phyloP scores from a whole-genome alignment of 164 flowering plant genomes.

The Sedum album region DNA sequence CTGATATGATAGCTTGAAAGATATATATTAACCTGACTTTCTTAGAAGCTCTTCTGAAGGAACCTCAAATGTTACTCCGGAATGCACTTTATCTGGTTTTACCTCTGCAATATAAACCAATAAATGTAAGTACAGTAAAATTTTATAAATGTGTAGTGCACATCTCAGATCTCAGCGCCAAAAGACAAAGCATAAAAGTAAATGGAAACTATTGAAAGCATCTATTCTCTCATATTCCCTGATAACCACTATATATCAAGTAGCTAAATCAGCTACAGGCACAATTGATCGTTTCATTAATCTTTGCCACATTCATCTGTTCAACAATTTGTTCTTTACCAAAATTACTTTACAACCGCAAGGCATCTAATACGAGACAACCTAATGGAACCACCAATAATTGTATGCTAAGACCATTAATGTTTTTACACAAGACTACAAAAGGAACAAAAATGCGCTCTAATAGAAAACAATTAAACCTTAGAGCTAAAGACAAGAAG shows the following conservation, averaged over 20 bases:
- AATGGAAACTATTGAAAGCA: neutral
- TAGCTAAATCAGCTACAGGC: too few relatives aligned
- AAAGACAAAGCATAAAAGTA: too few relatives aligned
- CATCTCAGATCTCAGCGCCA: too few relatives aligned
- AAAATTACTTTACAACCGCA: too few relatives aligned
- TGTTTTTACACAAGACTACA: too few relatives aligned
- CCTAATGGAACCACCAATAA: neutral
- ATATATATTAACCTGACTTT: neutral
- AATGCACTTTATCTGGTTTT: conserved; percentile 52
- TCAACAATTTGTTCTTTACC: too few relatives aligned
- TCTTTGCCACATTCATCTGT: too few relatives aligned
- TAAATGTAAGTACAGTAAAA: neutral
- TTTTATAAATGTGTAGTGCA: neutral
- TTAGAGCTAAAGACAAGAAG: neutral
- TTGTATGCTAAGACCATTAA: neutral
- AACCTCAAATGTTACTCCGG: conserved; percentile 60
- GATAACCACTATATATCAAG: too few relatives aligned
- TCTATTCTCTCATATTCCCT: neutral
- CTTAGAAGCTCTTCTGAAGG: conserved; percentile 57
- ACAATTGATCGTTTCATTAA: too few relatives aligned
- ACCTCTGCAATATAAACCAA: conserved; percentile 36
- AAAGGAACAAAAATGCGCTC: too few relatives aligned
- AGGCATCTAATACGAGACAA: too few relatives aligned
- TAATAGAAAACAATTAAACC: neutral
- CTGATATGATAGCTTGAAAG: too few relatives aligned